Evolutionary conservation across 2,329 filamentous ascomycete genomes (phyloP), one percentile per base, ranked within the genome.

Genomic region (Talaromyces sp.): DNA sequence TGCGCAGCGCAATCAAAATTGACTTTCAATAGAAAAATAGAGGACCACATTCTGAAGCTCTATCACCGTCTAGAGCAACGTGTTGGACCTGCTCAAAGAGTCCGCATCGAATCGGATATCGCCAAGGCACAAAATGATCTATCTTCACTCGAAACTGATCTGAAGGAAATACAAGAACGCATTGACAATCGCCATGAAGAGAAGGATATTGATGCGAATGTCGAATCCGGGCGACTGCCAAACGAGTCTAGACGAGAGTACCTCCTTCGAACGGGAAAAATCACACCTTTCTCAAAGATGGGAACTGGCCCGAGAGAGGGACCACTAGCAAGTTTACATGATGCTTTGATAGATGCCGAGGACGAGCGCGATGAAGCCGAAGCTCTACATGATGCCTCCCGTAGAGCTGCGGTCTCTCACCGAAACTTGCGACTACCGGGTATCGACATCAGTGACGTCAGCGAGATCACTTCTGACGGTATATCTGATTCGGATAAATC

Each of bases 191-290:
- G 94, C 63, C 88, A 90, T 66, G 80, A 85, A 65, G 82, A 84
- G n/a, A 81, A 81, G 39, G 80, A 80, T 11, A 76, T 78, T 3
- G 78, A 80, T 1, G 77, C 81, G 37, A 73, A 74, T 14, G 78
- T 81, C 61, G 79, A 82, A 31, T 71, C 78, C 4, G 81, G 79
- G 66, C 87, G 86, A 62, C 79, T 94, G 64, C 88, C 91, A 1
- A 91, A 91, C 66, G 95, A 98, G 80, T 92, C 86, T 27, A 88
- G 92, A 67, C 87, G 93, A 60, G 93, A 97, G 56, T 99, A 91
- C 74, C 85, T 99, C 56, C 95, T 99, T 58, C 88, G 95, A 33
- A 99, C 94, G 0, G 95, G 95, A 67, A 98, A 98, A 79, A 98
- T 99, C 70, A 99, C 95, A 0, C 95, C 95, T 0, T 99, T 99